phyloP scores from a whole-genome alignment of 805 yeast species.

The Cyberlindnera maritima region DNA sequence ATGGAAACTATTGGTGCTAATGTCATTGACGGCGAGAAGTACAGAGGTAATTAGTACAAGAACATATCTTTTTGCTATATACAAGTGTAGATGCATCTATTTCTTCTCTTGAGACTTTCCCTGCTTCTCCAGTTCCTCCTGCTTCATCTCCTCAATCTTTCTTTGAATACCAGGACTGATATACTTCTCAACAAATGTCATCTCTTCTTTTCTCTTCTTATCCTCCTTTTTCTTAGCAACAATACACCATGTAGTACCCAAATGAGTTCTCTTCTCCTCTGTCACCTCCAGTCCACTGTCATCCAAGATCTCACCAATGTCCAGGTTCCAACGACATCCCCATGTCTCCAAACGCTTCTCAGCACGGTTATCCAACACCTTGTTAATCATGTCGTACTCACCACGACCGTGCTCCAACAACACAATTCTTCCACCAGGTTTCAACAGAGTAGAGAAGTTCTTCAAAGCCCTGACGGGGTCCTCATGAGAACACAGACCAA shows the following conservation, averaged over 20 bases:
- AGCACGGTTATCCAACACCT: conserved; percentile 77
- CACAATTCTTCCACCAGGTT: conserved; percentile 87
- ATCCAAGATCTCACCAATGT: conserved; percentile 83
- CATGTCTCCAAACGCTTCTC: conserved; percentile 80
- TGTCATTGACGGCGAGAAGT: conserved; percentile 65
- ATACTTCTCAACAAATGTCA: conserved; percentile 50
- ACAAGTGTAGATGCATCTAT: no score
- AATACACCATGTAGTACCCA: conserved; percentile 90
- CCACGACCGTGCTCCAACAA: conserved; percentile 93
- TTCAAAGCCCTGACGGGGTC: conserved; percentile 83
- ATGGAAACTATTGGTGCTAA: conserved; percentile 75
- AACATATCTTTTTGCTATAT: neutral
- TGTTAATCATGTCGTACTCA: conserved; percentile 71
- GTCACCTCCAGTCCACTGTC: conserved; percentile 82
- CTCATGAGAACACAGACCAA: conserved; percentile 94
- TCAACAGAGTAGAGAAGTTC: conserved; percentile 68
- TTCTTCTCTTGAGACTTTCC: neutral
- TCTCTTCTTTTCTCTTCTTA: conserved; percentile 43
- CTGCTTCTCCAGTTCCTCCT: conserved; percentile 6
- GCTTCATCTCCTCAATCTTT: conserved; percentile 22
- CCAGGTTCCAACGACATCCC: conserved; percentile 98
- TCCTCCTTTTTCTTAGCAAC: conserved; percentile 76
- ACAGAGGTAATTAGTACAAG: conserved; percentile 52
- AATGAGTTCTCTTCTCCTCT: conserved; percentile 74
- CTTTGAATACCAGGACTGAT: conserved; percentile 36